These are phyloP conservation scores for Huntiella omanensis DNA, from an alignment of 2,329 filamentous ascomycete species.

Conservation along the genomic window DNA sequence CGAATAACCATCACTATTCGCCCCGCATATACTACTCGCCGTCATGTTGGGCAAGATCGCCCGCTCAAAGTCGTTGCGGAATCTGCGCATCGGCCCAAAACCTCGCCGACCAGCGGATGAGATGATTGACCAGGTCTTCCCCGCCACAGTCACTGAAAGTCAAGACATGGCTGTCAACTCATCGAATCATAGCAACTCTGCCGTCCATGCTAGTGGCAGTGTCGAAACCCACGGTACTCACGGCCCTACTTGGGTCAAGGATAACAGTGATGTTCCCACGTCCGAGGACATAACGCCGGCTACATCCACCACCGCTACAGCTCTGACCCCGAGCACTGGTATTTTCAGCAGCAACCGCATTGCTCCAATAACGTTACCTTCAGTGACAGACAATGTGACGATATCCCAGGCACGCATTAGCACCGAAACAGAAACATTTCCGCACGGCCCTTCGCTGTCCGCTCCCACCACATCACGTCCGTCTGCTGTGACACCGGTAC, in stretches of 20 bases:
- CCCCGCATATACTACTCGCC: neutral
- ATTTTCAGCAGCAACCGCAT: neutral
- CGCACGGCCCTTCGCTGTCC: slow-evolving; percentile 8
- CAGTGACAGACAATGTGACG: neutral
- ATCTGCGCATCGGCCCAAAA: slow-evolving; percentile 4
- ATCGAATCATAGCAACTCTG: neutral
- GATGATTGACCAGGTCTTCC: too few species aligned
- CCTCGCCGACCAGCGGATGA: neutral
- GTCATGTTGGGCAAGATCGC: slow-evolving; percentile 10
- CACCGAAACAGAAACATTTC: slow-evolving; percentile 9
- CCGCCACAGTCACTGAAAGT: too few species aligned
- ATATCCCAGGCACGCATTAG: neutral
- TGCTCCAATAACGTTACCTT: neutral
- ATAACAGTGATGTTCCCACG: neutral
- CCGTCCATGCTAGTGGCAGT: neutral
- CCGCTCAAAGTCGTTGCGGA: slow-evolving; percentile 9
- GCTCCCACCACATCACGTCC: neutral
- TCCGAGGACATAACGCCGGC: too few species aligned
- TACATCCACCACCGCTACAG: neutral
- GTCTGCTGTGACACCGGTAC: neutral
- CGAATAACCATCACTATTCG: neutral
- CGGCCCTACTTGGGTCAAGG: neutral
- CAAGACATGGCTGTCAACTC: neutral
- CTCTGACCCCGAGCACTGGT: too few species aligned
- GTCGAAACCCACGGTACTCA: neutral